Conservation (phyloP, 768 basidiomycete genomes). For the Hypsizygus marmoreus region DNA sequence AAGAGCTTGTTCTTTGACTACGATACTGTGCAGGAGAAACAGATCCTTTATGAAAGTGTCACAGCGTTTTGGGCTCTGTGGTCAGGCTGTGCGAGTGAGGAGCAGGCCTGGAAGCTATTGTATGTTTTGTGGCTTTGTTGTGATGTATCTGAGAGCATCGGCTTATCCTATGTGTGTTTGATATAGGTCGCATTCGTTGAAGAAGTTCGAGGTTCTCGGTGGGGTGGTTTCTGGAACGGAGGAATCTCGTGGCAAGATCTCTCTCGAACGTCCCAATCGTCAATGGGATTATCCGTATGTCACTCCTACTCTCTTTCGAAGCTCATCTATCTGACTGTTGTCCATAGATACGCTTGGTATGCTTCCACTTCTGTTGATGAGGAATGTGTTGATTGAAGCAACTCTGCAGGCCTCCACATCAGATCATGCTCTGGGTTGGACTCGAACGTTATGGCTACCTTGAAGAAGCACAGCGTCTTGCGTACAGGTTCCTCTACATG, state of each 20-base stretch:
- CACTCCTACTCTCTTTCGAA: slow-evolving; percentile 9
- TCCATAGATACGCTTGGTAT: slow-evolving; percentile 67
- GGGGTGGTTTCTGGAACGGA: slow-evolving; percentile 97
- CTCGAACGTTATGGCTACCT: slow-evolving; percentile 94
- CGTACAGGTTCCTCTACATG: slow-evolving; percentile 99
- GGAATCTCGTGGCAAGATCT: slow-evolving; percentile 93
- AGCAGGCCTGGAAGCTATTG: slow-evolving; percentile 93
- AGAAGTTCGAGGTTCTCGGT: slow-evolving; percentile 95
- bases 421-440: slow-evolving; percentile 98
- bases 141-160: slow-evolving; percentile 1
- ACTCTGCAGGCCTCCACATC: slow-evolving; percentile 81
- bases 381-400: slow-evolving; percentile 13
- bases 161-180: slow-evolving; percentile 18
- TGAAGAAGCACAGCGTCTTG: slow-evolving; percentile 89
- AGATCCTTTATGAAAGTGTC: slow-evolving; percentile 95
- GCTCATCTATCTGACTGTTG: slow-evolving; percentile 4
- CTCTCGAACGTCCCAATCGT: slow-evolving; percentile 93
- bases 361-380: slow-evolving; percentile 2
- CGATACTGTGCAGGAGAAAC: slow-evolving; percentile 87
- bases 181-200: slow-evolving; percentile 75
- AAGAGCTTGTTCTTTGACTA: slow-evolving; percentile 96
- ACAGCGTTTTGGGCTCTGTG: slow-evolving; percentile 96
- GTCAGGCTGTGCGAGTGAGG: slow-evolving; percentile 96
- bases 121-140: slow-evolving; percentile 43
- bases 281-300: slow-evolving; percentile 98